Conservation (phyloP, 1,284 basidiomycete genomes). For the Malassezia restricta region DNA sequence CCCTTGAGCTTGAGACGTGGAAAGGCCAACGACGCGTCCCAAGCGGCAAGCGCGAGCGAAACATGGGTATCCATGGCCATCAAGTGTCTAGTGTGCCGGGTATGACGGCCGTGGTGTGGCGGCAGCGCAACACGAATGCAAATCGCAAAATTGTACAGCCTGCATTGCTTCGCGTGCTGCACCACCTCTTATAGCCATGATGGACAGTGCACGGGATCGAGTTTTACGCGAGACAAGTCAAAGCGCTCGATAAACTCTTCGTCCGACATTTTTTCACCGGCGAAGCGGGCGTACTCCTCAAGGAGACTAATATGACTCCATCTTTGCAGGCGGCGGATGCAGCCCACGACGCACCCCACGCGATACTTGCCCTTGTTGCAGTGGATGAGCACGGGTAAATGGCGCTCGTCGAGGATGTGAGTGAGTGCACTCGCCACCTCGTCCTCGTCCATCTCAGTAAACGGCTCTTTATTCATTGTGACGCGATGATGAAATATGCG, state of each 20-base stretch:
- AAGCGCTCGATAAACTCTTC: conserved; percentile 41
- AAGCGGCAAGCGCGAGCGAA: conserved; percentile 27
- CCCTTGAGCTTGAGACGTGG: conserved; percentile 3
- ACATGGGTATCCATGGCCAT: conserved; percentile 19
- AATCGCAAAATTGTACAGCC: conserved; percentile 39
- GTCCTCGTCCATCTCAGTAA: conserved; percentile 35
- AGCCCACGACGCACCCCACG: conserved; percentile 37
- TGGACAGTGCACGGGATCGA: conserved; percentile 13
- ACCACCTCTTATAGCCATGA: conserved; percentile 11
- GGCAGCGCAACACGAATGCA: conserved; percentile 31
- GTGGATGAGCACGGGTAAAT: conserved; percentile 39
- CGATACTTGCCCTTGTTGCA: conserved; percentile 46
- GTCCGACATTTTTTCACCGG: conserved; percentile 31
- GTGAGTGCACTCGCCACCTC: conserved; percentile 27
- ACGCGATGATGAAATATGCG: conserved; percentile 33
- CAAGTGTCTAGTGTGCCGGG: conserved; percentile 8
- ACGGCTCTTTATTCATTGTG: conserved; percentile 43
- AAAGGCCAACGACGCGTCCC: not conserved
- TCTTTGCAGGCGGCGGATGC: conserved; percentile 36
- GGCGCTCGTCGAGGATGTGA: conserved; percentile 24
- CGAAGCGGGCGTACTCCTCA: conserved; percentile 41
- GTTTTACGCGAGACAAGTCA: conserved; percentile 16
- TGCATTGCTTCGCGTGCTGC: conserved; percentile 22
- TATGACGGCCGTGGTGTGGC: conserved; percentile 26
- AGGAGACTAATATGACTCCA: conserved; percentile 44